Evolutionary conservation across 129 eudicot species (phyloP).

Genomic region (Helichrysum umbraculigerum): DNA sequence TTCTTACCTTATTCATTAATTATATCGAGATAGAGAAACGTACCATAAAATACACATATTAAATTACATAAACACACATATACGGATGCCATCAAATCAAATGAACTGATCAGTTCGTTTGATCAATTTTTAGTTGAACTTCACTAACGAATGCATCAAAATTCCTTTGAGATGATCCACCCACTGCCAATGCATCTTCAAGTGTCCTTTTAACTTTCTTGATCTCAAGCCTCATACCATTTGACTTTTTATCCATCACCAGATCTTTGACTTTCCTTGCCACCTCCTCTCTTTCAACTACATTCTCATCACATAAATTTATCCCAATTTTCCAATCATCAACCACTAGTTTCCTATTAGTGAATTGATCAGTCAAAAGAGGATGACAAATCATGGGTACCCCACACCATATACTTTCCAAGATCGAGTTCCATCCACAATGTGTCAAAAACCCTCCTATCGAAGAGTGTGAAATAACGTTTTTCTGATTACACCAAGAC

Average conservation of each 20-base stretch:
- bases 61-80: too few relatives aligned
- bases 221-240: constrained; percentile 36
- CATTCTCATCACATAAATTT: constrained; percentile 46
- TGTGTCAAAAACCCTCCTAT: constrained; percentile 65
- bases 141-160: constrained; percentile 5
- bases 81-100: neutral
- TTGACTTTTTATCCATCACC: constrained; percentile 35
- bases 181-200: constrained; percentile 39
- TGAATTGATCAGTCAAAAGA: constrained; percentile 50
- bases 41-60: too few relatives aligned
- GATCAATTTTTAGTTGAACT: neutral
- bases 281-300: constrained; percentile 44
- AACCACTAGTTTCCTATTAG: constrained; percentile 46
- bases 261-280: constrained; percentile 40
- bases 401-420: constrained; percentile 63
- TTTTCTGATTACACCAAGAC: constrained; percentile 59
- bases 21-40: too few relatives aligned
- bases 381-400: constrained; percentile 70
- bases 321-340: constrained; percentile 77
- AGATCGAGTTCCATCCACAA: constrained; percentile 74
- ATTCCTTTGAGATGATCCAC: constrained; percentile 51
- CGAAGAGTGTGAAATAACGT: constrained; percentile 47
- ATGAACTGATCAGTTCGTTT: neutral
- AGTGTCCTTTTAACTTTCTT: constrained; percentile 41
- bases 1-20: too few relatives aligned